phyloP scores from a whole-genome alignment of 371 early-diverging fungal genomes.

The Mucor ambiguus region DNA sequence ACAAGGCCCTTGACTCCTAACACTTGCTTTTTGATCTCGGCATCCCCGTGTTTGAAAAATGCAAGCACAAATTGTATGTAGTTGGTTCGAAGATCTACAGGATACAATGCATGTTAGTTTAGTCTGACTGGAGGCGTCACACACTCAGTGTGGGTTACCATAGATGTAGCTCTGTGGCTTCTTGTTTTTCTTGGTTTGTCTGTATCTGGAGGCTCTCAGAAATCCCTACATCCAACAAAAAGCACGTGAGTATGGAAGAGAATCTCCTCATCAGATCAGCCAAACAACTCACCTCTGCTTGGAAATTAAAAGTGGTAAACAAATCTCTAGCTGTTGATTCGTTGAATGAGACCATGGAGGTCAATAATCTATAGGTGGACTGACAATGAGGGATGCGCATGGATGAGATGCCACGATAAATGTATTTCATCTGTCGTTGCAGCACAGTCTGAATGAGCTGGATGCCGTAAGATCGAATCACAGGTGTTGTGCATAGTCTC shows the following conservation, averaged over 20 bases:
- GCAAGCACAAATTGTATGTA: slow-evolving; percentile 77
- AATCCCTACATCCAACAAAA: slow-evolving; percentile 33
- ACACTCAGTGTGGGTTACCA: slow-evolving; percentile 22
- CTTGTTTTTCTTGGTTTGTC: slow-evolving; percentile 41
- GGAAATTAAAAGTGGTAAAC: slow-evolving; percentile 49
- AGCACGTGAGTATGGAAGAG: background rate
- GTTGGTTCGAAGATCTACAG: slow-evolving; percentile 57
- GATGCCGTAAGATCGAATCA: slow-evolving; percentile 48
- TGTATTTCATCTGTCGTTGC: slow-evolving; percentile 70
- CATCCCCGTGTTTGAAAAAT: slow-evolving; percentile 76
- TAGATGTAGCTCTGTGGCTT: slow-evolving; percentile 47
- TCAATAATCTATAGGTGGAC: slow-evolving; percentile 41
- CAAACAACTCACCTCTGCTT: slow-evolving; percentile 37
- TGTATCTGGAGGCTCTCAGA: slow-evolving; percentile 43
- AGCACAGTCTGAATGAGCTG: slow-evolving; percentile 40
- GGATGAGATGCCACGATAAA: slow-evolving; percentile 84
- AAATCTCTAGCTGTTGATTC: slow-evolving; percentile 41
- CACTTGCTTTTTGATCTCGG: slow-evolving; percentile 65
- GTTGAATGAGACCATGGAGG: slow-evolving; percentile 44
- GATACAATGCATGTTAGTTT: background rate
- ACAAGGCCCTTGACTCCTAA: slow-evolving; percentile 72
- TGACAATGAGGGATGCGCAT: slow-evolving; percentile 55
- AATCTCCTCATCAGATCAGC: no score
- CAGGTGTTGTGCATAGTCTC: slow-evolving; percentile 44
- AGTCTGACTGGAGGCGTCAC: no score